Conservation (phyloP, 129 eudicot species). For the Helianthus tuberosus region DNA sequence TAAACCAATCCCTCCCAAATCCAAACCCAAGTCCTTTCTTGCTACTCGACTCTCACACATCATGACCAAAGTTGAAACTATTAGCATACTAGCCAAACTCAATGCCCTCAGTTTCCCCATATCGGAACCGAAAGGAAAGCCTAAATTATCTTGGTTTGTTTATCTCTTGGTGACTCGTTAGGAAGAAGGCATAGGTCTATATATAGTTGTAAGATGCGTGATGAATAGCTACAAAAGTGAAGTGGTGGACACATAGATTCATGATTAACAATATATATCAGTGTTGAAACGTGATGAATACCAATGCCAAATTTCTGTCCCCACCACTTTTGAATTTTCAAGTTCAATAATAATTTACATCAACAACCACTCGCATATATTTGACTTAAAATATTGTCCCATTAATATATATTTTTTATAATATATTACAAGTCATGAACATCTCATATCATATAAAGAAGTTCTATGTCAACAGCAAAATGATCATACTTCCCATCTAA, state of each 20-base stretch:
- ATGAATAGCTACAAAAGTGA: constrained; percentile 7
- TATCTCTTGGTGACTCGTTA: constrained; percentile 23
- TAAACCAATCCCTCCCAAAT: constrained; percentile 56
- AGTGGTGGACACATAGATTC: constrained; percentile 26
- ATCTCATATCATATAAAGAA: background rate
- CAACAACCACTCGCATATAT: background rate
- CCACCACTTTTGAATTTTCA: constrained; percentile 31
- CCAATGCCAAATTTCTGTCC: constrained; percentile 19
- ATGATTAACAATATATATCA: too few species aligned
- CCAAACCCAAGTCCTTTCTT: constrained; percentile 64
- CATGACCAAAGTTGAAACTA: constrained; percentile 36
- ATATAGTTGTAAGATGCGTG: constrained; percentile 41
- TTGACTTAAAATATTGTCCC: background rate
- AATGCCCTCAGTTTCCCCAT: constrained; percentile 38
- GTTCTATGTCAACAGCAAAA: background rate
- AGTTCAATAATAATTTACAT: constrained; percentile 2
- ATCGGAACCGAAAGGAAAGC: background rate
- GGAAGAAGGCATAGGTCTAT: constrained; percentile 35
- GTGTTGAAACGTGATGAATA: constrained; percentile 23
- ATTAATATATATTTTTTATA: background rate
- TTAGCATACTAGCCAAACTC: constrained; percentile 30
- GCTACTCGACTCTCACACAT: constrained; percentile 65
- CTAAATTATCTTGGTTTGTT: background rate
- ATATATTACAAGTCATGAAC: constrained; percentile 2
- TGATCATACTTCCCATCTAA: background rate